These are phyloP conservation scores for Vitis amurensis DNA, from an alignment of 164 flowering plant genomes.

Conservation along the genomic window DNA sequence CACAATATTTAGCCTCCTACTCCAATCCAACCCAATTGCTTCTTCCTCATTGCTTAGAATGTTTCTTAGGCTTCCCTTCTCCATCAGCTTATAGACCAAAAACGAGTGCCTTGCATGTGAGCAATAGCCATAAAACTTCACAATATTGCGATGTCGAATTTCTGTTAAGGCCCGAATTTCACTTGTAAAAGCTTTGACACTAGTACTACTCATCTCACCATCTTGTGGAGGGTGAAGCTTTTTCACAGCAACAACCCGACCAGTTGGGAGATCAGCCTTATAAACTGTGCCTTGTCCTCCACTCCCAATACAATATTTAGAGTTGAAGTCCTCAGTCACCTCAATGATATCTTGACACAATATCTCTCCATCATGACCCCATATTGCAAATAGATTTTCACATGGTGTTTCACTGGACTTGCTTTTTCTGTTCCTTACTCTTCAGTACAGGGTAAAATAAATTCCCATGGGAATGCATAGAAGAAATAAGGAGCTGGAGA, in stretches of 20 bases:
- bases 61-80: too few relatives aligned
- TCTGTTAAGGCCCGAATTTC: constrained; percentile 4
- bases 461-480: not conserved
- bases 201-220: too few relatives aligned
- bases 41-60: too few relatives aligned
- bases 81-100: too few relatives aligned
- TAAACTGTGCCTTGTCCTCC: constrained; percentile 8
- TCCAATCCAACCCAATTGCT: too few relatives aligned
- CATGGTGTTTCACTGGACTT: not conserved
- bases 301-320: not conserved
- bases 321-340: constrained; percentile 14
- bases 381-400: constrained; percentile 3
- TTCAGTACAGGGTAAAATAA: not conserved
- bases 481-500: not conserved
- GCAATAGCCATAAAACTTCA: too few relatives aligned
- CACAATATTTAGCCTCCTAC: too few relatives aligned
- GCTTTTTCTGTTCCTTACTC: not conserved
- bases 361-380: constrained; percentile 10
- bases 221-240: constrained; percentile 1
- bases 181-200: not conserved
- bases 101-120: too few relatives aligned
- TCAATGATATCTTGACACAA: constrained; percentile 11
- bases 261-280: constrained; percentile 6
- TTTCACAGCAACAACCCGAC: constrained; percentile 11
- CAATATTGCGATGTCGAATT: not conserved